phyloP scores from a whole-genome alignment of 2,329 filamentous ascomycete species.

The Arthrinium puccinioides region DNA sequence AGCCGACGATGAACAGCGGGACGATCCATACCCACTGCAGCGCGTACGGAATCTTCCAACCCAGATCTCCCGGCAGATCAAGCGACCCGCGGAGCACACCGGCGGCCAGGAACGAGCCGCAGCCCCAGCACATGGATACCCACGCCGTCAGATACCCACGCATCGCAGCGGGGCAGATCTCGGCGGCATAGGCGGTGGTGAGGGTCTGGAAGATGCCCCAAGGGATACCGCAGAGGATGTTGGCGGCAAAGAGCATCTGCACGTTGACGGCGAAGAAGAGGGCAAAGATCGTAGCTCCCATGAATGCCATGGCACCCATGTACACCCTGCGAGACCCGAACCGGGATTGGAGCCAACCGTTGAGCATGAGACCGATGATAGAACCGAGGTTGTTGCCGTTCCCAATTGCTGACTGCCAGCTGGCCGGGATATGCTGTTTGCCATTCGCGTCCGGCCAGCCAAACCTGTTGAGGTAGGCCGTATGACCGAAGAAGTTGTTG shows the following conservation, averaged over 20 bases:
- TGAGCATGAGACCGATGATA: conserved; percentile 34
- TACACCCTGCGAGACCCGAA: conserved; percentile 29
- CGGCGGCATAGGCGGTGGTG: conserved; percentile 46
- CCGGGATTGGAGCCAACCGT: conserved; percentile 30
- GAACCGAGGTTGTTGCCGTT: conserved; percentile 32
- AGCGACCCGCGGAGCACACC: conserved; percentile 35
- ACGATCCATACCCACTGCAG: conserved; percentile 45
- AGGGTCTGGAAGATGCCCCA: conserved; percentile 28
- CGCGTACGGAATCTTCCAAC: conserved; percentile 40
- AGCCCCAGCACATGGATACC: conserved; percentile 56
- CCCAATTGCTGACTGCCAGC: conserved; percentile 36
- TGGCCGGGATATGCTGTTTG: conserved; percentile 31
- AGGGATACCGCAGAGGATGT: conserved; percentile 27
- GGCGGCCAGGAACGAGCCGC: conserved; percentile 51
- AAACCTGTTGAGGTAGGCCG: conserved; percentile 22
- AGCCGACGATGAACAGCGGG: conserved; percentile 32
- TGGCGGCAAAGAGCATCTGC: conserved; percentile 22
- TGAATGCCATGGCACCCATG: conserved; percentile 23
- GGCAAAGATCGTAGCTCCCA: conserved; percentile 29
- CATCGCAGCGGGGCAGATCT: conserved; percentile 52
- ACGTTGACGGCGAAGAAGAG: conserved; percentile 27
- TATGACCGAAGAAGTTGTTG: conserved; percentile 29
- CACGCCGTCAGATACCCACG: conserved; percentile 51
- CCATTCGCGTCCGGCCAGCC: conserved; percentile 25
- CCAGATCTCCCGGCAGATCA: conserved; percentile 34